These are phyloP conservation scores for Phallus indusiatus DNA, from an alignment of 768 basidiomycete genomes.

Conservation along the genomic window DNA sequence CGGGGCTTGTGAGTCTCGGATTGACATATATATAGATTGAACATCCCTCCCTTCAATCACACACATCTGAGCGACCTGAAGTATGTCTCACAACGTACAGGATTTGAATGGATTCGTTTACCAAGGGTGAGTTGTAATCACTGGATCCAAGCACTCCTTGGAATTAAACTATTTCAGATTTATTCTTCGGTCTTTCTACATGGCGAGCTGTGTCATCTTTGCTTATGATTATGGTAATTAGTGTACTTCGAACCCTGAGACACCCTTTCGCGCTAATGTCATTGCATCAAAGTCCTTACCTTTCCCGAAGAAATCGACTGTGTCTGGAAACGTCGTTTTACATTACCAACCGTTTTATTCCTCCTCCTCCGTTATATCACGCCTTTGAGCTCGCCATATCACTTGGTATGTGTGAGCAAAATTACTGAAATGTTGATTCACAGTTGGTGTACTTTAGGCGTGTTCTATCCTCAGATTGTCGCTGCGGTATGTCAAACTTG, in stretches of 20 bases:
- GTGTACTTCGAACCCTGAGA: not conserved
- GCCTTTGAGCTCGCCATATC: not conserved
- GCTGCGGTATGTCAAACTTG: not conserved
- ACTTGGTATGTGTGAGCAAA: not conserved
- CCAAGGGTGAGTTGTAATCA: not conserved
- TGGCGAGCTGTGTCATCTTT: not conserved
- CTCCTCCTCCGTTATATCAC: not conserved
- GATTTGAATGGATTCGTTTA: not conserved
- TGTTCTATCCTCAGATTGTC: not conserved
- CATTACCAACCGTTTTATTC: not conserved
- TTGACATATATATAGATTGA: no score
- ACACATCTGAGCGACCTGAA: no score
- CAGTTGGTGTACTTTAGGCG: not conserved
- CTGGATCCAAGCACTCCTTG: not conserved
- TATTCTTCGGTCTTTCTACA: not conserved
- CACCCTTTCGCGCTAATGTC: not conserved
- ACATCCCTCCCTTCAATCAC: no score
- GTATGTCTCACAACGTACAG: not conserved
- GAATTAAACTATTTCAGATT: not conserved
- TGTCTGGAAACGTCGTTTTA: not conserved
- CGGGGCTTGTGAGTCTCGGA: no score
- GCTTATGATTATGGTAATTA: not conserved
- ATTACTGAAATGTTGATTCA: not conserved
- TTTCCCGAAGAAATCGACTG: slow-evolving; percentile 1
- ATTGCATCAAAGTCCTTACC: not conserved